Evolutionary conservation across 805 yeast genomes (phyloP), one percentile per base, ranked within the genome.

Genomic region (Yamadazyma tumulicola): DNA sequence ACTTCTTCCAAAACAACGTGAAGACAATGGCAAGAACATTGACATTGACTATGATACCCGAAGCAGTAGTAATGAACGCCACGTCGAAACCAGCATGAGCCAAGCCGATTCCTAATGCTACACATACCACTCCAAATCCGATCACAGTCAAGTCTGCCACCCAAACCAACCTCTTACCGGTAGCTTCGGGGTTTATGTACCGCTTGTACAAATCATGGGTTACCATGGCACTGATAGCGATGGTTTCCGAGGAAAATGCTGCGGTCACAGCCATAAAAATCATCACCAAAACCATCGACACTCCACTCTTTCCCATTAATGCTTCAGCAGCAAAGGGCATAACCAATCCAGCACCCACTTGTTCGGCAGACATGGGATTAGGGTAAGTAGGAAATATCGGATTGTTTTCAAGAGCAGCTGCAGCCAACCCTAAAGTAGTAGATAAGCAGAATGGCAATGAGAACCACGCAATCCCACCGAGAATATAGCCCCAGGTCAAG

Each of bases 261-360:
- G 70, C 60, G 7, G 69, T 64, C 2, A 64, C 70, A 0, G 71
- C 62, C 24, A 64, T 45, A 52, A 66, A 67, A 4, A 64, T 41
- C 59, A 57, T 44, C 32, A 57, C 56, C 13, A 64, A 38, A 7
- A 51, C 48, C 48, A 48, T 47, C 1, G 53, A 52, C 8, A 52
- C 45, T 18, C 60, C 60, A 13, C 48, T 29, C 35, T 49, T 53
- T 8, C 60, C 60, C 48, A 55, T 42, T 17, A 55, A 36, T 13
- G 49, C 46, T n/a, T 42, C 39, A 3, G 50, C 49, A 4, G 53
- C 51, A 31, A 47, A 48, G 16, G 52, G 51, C 12, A 47, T 38
- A 4, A 49, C 53, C 16, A 54, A 35, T 1, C 57, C 57, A 16
- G 52, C 48, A 21, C 41, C 36, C 19, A 51, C 33, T 31, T 54